phyloP scores from a whole-genome alignment of 306 rosid species.

The Spatholobus suberectus region DNA sequence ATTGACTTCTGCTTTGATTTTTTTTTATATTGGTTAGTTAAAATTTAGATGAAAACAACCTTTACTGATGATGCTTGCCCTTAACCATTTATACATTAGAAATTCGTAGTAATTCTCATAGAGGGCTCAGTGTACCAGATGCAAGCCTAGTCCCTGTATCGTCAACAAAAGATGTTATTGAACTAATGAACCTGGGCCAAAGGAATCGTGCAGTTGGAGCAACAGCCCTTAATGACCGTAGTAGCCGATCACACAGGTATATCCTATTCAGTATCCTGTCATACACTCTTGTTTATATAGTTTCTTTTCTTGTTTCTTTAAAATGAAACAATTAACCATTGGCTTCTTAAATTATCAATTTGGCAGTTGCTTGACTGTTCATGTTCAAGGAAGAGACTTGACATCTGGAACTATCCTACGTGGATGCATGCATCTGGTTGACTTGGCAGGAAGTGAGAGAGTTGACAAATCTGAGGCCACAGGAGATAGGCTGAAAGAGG shows the following conservation, averaged over 20 bases:
- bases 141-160: conserved; percentile 81
- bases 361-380: conserved; percentile 97
- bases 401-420: conserved; percentile 77
- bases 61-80: conserved; percentile 42
- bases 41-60: conserved; percentile 25
- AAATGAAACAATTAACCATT: conserved; percentile 33
- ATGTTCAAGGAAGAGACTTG: conserved; percentile 96
- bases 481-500: conserved; percentile 95
- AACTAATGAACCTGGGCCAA: conserved; percentile 91
- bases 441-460: conserved; percentile 97
- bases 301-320: no score
- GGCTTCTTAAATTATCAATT: conserved; percentile 42
- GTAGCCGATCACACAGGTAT: conserved; percentile 98
- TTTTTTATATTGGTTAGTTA: background rate
- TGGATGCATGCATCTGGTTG: conserved; percentile 98
- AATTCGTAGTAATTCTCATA: conserved; percentile 86
- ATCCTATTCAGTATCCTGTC: background rate
- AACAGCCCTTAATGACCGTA: conserved; percentile 93
- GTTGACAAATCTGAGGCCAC: conserved; percentile 97
- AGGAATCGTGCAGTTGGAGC: conserved; percentile 95
- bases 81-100: conserved; percentile 76
- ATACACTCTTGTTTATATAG: conserved; percentile 18
- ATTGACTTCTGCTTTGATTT: background rate
- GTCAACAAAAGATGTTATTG: conserved; percentile 87
- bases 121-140: conserved; percentile 90